A percentile compares a stretch with the other conserved stretches of the same genome.
phyloP scores from a whole-genome alignment of 1,284 basidiomycete species.

The Ceratorhiza oryzae-sativae region DNA sequence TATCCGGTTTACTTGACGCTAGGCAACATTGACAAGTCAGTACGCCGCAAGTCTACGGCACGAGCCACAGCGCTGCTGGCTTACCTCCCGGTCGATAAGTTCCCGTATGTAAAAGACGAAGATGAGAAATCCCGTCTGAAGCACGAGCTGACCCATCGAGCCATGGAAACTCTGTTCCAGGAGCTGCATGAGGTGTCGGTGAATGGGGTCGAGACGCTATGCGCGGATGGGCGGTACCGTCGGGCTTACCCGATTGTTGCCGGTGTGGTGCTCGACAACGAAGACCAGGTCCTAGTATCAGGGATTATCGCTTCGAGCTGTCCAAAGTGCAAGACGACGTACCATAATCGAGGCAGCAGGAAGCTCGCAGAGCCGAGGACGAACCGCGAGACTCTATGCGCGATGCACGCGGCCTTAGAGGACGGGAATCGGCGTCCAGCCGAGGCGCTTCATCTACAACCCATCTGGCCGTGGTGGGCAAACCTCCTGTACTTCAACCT shows the following conservation, averaged over 20 bases:
- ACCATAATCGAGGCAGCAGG: not conserved
- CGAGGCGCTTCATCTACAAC: not conserved
- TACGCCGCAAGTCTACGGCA: constrained; percentile 18
- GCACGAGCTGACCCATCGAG: constrained; percentile 1
- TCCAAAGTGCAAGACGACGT: not conserved
- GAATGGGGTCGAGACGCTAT: not conserved
- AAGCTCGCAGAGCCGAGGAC: not conserved
- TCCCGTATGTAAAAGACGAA: not conserved
- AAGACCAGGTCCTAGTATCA: constrained; percentile 2
- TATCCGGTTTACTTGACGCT: constrained; percentile 30
- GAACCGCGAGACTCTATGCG: constrained; percentile 7
- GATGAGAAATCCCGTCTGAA: not conserved
- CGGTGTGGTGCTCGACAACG: not conserved
- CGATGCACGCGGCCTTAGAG: not conserved
- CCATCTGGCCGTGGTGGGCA: constrained; percentile 20
- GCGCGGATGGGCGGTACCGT: constrained; percentile 20
- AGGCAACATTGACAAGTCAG: constrained; percentile 38
- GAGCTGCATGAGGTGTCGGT: not conserved
- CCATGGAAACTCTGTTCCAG: not conserved
- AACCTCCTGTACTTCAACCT: constrained; percentile 6
- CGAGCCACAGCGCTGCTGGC: constrained; percentile 36
- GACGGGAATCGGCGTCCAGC: too few relatives aligned
- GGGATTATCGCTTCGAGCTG: not conserved
- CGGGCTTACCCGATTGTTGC: not conserved
- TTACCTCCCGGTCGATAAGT: constrained; percentile 37